Evolutionary conservation across 139 green algal genomes (phyloP), one percentile per base, ranked within the genome.

Genomic region (Chlamydomonas incerta): DNA sequence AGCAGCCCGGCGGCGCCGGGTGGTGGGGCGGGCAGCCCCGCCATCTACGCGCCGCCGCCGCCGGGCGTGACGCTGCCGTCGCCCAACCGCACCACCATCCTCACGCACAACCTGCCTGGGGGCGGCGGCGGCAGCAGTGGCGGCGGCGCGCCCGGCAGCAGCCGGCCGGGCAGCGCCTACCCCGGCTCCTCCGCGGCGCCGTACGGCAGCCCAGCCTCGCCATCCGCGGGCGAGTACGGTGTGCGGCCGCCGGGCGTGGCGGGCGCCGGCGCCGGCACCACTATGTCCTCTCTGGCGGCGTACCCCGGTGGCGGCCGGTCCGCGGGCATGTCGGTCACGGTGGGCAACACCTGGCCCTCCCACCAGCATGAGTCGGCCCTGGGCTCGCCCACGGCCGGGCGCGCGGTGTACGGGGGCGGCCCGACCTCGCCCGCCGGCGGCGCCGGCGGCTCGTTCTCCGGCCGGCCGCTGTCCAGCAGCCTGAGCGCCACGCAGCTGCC

Each of bases 271-370:
- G 83, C 83, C 9, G 83, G 74, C 24, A 84, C 37, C n/a, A 87
- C 72, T 5, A 58, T 82, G 34, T 86, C 81, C 11, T 15, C 58
- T 3, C 76, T 88, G 20, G 55, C 77, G 14, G 76, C 75, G 69
- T 88, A 83, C 71, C 87, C 87, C 33, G 87, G 87, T 0, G 82
- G 82, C 50, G 24, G 67, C 18, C 57, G 73, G 34, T 15, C 57
- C 3, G 62, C 63, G 2, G 77, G 75, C 11, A 52, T 82, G 8
- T 37, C 26, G 14, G 63, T 87, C 20, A 34, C 26, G 58, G 74
- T 90, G 3, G 46, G 35, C 68, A 91, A 91, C 68, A 87, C 88
- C 3, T 91, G 88, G 88, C 88, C 88, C 26, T 89, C 84, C 2
- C 41, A 81, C 24, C 84, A 88, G 35, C 88, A 91, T 29, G 88